Evolutionary conservation across 441 rosid genomes (phyloP), one percentile per base, ranked within the genome.

Genomic region (Mallotus japonicus): DNA sequence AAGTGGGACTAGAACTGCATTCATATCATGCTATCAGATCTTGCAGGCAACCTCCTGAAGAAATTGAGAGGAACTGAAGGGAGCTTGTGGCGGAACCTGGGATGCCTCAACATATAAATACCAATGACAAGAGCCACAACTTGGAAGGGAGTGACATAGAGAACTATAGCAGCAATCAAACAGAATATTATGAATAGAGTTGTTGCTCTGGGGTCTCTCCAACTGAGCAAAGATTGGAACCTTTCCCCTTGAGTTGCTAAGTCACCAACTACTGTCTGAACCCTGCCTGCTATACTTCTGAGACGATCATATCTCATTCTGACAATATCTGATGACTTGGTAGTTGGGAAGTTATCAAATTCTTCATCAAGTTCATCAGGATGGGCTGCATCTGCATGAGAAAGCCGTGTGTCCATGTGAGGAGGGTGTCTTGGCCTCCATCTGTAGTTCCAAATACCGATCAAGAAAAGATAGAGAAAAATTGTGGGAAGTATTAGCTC

Each of bases 311-410:
- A 93, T 28, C 97, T 75, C 95, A 91, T 91, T 64, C 96, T 53
- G 16, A 90, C 91, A 1, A 83, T 75, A 72, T 90, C 96, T 2
- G 92, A 68, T 57, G 95, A 62, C 3, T 81, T 73, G 15, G 92
- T 76, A 20, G 98, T 93, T 0, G 98, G 98, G 79, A 93, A 93
- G 10, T 90, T 83, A 55, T 93, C 97, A 12, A 92, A 89, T 73
- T 92, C 97, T 77, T 92, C 97, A 49, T 92, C 97, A 0, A 90
- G 90, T 75, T 92, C 97, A 15, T 90, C 97, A 3, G 96, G 95
- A 62, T 85, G 87, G n/a, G 82, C 92, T 49, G 88, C 89, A 59
- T 92, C 92, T 0, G 97, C 97, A 54, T 86, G 88, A 17, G 97
- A 92, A 10, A 90, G 82, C 10, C 87, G 78, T 8, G 86, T 87